Conservation (phyloP, 2,329 filamentous ascomycete genomes). For the Periglandula ipomoeae region DNA sequence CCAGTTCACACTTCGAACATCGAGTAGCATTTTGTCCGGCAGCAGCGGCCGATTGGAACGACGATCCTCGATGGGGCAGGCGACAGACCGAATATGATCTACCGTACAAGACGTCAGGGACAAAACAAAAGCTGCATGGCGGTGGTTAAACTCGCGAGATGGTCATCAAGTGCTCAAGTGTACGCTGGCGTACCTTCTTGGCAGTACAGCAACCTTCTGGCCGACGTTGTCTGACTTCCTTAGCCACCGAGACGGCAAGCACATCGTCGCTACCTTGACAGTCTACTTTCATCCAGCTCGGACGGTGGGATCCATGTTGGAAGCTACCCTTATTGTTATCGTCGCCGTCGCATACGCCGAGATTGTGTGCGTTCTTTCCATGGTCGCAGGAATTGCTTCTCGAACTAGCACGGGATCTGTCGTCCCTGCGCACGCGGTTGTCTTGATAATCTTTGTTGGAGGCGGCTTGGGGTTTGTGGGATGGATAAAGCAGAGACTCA, state of each 20-base stretch:
- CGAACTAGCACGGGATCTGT: constrained; percentile 57
- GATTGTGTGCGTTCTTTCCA: constrained; percentile 70
- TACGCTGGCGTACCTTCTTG: constrained; percentile 79
- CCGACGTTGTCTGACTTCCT: constrained; percentile 62
- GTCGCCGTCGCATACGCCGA: constrained; percentile 64
- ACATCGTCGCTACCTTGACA: constrained; percentile 85
- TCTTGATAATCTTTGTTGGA: constrained; percentile 76
- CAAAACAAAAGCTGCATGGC: constrained; percentile 33
- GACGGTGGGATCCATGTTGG: constrained; percentile 80
- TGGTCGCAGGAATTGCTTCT: constrained; percentile 79
- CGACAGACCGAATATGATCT: constrained; percentile 10
- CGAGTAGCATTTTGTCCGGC: constrained; percentile 21
- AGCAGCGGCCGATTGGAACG: constrained; percentile 13
- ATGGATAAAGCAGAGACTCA: constrained; percentile 75
- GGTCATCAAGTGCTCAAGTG: constrained; percentile 83
- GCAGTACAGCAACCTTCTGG: constrained; percentile 78
- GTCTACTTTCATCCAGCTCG: constrained; percentile 92
- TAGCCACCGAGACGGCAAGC: constrained; percentile 81
- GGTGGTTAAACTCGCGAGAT: constrained; percentile 60
- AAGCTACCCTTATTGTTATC: constrained; percentile 68
- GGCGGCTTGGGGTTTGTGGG: constrained; percentile 80
- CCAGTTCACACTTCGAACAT: constrained; percentile 64
- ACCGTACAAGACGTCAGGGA: constrained; percentile 15
- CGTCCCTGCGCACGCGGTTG: constrained; percentile 64
- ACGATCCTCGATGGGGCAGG: constrained; percentile 13